phyloP scores from a whole-genome alignment of 2,329 filamentous ascomycete genomes.

The Colletotrichum phormii region DNA sequence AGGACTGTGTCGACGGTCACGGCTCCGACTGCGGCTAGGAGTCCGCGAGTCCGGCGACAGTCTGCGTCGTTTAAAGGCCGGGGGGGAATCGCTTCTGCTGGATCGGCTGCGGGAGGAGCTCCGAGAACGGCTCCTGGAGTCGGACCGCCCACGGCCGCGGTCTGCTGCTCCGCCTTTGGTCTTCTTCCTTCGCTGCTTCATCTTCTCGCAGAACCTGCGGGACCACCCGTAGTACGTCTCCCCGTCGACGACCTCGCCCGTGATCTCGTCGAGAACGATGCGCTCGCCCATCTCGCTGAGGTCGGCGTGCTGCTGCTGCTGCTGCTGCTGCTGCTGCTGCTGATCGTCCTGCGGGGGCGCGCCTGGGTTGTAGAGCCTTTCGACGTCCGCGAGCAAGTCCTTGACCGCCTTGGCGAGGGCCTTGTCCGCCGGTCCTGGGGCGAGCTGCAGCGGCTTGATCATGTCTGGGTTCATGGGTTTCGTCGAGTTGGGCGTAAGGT shows the following conservation, averaged over 20 bases:
- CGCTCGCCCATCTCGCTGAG: constrained; percentile 82
- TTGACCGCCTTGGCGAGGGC: constrained; percentile 77
- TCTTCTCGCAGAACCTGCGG: constrained; percentile 80
- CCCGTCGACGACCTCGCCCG: constrained; percentile 71
- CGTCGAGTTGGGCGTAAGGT: constrained; percentile 80
- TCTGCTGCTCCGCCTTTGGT: constrained; percentile 39
- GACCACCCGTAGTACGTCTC: constrained; percentile 94
- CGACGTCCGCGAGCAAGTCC: constrained; percentile 74
- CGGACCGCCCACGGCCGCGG: constrained; percentile 49
- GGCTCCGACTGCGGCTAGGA: constrained; percentile 46
- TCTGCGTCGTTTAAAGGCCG: constrained; percentile 53
- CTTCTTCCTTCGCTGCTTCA: constrained; percentile 69
- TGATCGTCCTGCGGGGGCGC: constrained; percentile 54
- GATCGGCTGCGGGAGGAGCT: constrained; percentile 41
- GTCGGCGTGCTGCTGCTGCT: constrained; percentile 61
- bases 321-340: constrained; percentile 51
- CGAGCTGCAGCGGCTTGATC: constrained; percentile 78
- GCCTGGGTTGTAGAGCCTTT: constrained; percentile 73
- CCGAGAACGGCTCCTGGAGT: constrained; percentile 45
- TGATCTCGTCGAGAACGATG: constrained; percentile 73
- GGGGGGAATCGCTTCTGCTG: constrained; percentile 49
- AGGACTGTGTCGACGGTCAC: constrained; percentile 38
- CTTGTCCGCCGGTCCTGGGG: constrained; percentile 75
- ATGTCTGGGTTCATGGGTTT: constrained; percentile 78
- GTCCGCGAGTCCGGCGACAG: constrained; percentile 48